A percentile compares a stretch with the other conserved stretches of the same genome.
These are phyloP conservation scores for Calonectria pseudoreteaudii DNA, from an alignment of 2,329 filamentous ascomycete genomes.

Conservation along the genomic window DNA sequence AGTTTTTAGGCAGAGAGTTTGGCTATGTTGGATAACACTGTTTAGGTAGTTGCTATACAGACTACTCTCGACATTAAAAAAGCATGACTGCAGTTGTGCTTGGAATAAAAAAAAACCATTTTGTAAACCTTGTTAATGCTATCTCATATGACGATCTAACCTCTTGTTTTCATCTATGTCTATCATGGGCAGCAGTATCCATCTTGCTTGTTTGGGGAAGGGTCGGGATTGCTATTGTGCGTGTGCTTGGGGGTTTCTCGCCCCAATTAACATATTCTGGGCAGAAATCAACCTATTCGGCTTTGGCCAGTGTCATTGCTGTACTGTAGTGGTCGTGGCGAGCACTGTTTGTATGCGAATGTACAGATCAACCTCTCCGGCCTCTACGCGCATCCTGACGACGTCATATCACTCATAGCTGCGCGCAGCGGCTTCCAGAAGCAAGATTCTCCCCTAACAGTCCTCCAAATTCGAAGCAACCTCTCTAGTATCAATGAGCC, in stretches of 20 bases:
- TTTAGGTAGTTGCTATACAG: not conserved
- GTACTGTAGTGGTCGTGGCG: fast-evolving
- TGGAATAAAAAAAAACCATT: too few relatives aligned
- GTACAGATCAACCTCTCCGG: not conserved
- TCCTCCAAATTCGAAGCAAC: not conserved
- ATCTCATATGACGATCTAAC: too few relatives aligned
- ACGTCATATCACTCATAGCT: too few relatives aligned
- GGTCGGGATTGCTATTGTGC: too few relatives aligned
- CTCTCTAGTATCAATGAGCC: not conserved
- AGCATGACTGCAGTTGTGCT: too few relatives aligned
- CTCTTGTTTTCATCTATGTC: too few relatives aligned
- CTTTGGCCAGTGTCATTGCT: not conserved
- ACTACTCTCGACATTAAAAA: not conserved
- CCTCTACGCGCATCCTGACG: not conserved
- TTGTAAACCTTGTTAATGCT: not conserved
- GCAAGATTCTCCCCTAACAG: too few relatives aligned
- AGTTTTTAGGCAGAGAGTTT: not conserved
- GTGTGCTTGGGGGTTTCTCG: too few relatives aligned
- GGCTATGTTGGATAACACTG: not conserved
- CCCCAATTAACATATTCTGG: too few relatives aligned
- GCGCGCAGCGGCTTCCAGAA: not conserved
- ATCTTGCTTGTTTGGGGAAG: too few relatives aligned
- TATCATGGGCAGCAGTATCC: too few relatives aligned
- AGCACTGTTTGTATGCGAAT: not conserved
- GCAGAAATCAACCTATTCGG: too few relatives aligned